Evolutionary conservation across 1,284 basidiomycete genomes (phyloP), one percentile per base, ranked within the genome.

Genomic region (Porogramme epimiltina): DNA sequence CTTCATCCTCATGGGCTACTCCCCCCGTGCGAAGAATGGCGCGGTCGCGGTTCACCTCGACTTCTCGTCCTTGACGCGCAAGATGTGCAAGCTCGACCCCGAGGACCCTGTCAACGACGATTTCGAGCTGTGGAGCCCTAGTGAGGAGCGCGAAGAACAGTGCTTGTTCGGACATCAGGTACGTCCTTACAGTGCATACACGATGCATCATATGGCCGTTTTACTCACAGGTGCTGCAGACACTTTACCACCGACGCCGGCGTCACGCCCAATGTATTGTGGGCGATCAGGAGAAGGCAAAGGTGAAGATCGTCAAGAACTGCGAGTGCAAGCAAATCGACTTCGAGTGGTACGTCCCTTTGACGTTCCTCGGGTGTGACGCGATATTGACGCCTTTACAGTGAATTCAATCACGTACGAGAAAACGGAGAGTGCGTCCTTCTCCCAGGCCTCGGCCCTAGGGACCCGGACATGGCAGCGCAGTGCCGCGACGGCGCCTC

Each of bases 61-160:
- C 73, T 98, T 99, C 62, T 81, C 88, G 2, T 75, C 86, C 4
- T 74, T 98, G 62, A 93, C 90, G 0, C 73, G 71, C 46, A 78
- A 77, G 60, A 74, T 86, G 75, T 98, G 95, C 92, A 63, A 64
- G 86, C 72, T 94, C 42, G 81, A 82, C 59, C 51, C 80, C 3
- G 79, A 91, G 1, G 74, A 96, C 64, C 87, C 93, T 3, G 80
- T 79, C 26, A 73, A 85, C 42, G 94, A 97, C 64, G 95, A 98
- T 70, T 98, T 97, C 66, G 95, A 97, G 69, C 71, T 95, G 3
- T 98, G 95, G 95, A 93, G 89, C 68, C 95, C 95, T 0, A 90
- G 89, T 52, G 88, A 95, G 65, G 84, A 85, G 47, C 82, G 95
- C 2, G 71, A 76, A 22, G 89, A 93, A 68, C 72, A 76, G 50